These are phyloP conservation scores for Cryoendolithus antarcticus DNA, from an alignment of 2,329 filamentous ascomycete species.

Conservation along the genomic window DNA sequence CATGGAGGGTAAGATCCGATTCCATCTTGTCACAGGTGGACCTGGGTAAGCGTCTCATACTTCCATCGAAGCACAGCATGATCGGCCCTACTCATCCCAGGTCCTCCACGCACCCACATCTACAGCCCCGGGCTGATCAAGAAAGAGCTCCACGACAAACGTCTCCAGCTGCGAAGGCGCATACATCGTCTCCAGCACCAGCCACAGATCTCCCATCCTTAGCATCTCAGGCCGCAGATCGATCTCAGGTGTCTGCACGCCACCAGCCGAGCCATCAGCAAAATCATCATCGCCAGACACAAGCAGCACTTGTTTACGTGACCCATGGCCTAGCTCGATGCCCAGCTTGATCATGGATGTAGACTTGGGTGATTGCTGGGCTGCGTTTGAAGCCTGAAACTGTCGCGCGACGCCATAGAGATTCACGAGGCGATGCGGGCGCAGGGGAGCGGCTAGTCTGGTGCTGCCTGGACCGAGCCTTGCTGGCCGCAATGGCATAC, in stretches of 20 bases:
- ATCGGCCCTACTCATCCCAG: conserved; percentile 24
- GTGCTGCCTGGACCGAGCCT: conserved; percentile 39
- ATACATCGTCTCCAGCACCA: conserved; percentile 73
- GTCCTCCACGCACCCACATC: conserved; percentile 34
- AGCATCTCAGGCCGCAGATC: conserved; percentile 57
- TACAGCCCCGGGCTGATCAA: conserved; percentile 33
- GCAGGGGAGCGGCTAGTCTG: conserved; percentile 41
- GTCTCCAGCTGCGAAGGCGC: conserved; percentile 38
- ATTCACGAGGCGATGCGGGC: conserved; percentile 36
- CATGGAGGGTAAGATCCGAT: no score
- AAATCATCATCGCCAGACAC: conserved; percentile 63
- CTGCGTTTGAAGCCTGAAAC: no score
- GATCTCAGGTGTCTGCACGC: conserved; percentile 57
- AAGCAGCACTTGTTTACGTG: conserved; percentile 52
- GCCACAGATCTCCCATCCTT: conserved; percentile 53
- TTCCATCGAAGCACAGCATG: no score
- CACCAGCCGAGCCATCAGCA: conserved; percentile 51
- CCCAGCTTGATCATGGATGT: conserved; percentile 52
- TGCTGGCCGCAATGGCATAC: conserved; percentile 44
- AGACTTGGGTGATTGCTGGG: neutral
- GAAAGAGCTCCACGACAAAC: conserved; percentile 38
- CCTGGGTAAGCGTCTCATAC: no score
- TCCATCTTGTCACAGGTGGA: no score
- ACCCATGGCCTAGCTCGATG: conserved; percentile 60
- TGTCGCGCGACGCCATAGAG: conserved; percentile 19